Base-by-base conservation (phyloP, 768 basidiomycete genomes). In the Kwoniella mangroviensis region DNA sequence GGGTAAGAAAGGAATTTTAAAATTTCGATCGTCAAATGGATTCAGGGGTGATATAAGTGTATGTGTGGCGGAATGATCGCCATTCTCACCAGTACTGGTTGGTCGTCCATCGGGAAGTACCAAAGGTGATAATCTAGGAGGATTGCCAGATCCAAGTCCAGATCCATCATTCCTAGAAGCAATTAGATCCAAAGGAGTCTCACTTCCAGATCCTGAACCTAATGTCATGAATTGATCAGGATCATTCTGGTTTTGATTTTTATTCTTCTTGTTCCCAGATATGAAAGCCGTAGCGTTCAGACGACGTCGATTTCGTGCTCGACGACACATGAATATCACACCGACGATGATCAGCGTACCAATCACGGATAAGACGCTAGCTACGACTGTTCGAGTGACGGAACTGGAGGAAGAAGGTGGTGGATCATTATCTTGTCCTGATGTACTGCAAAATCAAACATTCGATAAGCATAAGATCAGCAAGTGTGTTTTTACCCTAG, bases 311-410 rank as follows among this genome's bases (percentile, higher is more conserved):
- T 42, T 40, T 11, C 70, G 59, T 11, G 61, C 51, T 15, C 78
- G 68, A 11, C 69, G 56, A 63, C 71, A 78, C 58, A 76, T 67
- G 57, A 69, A 72, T 11, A 69, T 52, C 3, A 75, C 19, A 11
- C 68, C 72, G 57, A 80, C 79, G 15, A 77, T 56, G 1, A 70
- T 26, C 4, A 80, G 64, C 1, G 79, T 80, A 10, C 67, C 79
- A 4, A 80, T 24, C 10, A 80, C 70, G 10, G 79, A 80, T 21
- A 75, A 24, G 11, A 79, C 75, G n/a, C 73, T 75, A 3, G 77
- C 75, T 4, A 75, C 57, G 40, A 68, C 66, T 2, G 65, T 72
- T 40, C 72, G 58, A 11, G 41, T 43, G 7, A 70, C 24, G 6
- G 67, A 34, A 22, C 58, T 61, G 42, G 40, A 11, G 34, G 40